phyloP scores from a whole-genome alignment of 805 yeast genomes.

The Saccharomycopsis oosterbeekiorum region DNA sequence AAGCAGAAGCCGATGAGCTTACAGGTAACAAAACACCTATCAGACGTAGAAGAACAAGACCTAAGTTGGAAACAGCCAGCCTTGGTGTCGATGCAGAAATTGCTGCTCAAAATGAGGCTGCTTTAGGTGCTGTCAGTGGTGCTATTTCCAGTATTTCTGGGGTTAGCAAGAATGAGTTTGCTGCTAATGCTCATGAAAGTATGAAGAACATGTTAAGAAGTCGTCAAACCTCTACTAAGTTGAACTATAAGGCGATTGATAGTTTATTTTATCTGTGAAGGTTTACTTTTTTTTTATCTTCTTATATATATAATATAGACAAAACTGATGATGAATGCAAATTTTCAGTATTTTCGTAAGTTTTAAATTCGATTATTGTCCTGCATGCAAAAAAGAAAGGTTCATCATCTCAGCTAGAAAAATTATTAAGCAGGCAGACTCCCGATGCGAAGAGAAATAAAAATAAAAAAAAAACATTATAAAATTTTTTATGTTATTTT shows the following conservation, averaged over 20 bases:
- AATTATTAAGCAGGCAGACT: too few species aligned
- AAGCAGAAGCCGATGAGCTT: constrained; percentile 76
- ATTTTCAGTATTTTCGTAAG: background rate
- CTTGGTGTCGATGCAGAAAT: constrained; percentile 17
- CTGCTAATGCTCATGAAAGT: constrained; percentile 60
- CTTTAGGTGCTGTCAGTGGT: constrained; percentile 23
- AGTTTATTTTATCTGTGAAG: constrained; percentile 29
- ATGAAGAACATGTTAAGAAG: constrained; percentile 69
- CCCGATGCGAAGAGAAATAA: background rate
- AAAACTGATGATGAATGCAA: background rate
- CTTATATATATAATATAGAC: background rate
- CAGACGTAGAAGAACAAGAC: constrained; percentile 30
- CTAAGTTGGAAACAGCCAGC: constrained; percentile 16
- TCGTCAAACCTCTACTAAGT: constrained; percentile 75
- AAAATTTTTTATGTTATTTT: background rate
- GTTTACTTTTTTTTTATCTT: background rate
- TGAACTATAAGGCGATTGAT: constrained; percentile 77
- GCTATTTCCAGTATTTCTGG: background rate
- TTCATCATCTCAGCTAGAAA: background rate
- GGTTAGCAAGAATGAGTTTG: constrained; percentile 26
- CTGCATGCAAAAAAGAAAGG: background rate
- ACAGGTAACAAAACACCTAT: constrained; percentile 54
- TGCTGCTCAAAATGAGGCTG: constrained; percentile 5
- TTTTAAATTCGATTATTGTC: too few species aligned
- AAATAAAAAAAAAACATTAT: background rate